Percentiles rank a stretch among this genome's conserved stretches.
phyloP scores from a whole-genome alignment of 441 rosid species.

The Pelargonium fulgidum region DNA sequence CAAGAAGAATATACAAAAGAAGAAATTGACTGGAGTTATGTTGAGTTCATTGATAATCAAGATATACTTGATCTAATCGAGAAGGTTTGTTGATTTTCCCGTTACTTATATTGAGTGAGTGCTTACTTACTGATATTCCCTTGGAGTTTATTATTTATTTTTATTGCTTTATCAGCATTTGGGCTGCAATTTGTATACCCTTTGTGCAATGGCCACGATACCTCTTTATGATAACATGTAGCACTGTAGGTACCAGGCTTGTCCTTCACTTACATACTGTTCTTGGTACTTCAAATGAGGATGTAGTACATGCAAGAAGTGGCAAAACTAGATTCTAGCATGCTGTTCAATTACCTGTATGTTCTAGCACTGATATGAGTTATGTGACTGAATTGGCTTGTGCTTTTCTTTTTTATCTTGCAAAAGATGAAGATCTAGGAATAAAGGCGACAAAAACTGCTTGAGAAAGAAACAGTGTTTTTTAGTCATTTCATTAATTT shows the following conservation, averaged over 20 bases:
- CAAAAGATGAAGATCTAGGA: not conserved
- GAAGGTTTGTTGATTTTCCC: slow-evolving; percentile 31
- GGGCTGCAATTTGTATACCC: not conserved
- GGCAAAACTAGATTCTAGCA: no score
- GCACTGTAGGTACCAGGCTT: not conserved
- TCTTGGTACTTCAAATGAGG: not conserved
- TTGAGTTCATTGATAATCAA: slow-evolving; percentile 67
- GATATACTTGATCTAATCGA: slow-evolving; percentile 73
- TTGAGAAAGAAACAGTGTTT: not conserved
- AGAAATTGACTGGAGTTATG: slow-evolving; percentile 77
- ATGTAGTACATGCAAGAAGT: no score
- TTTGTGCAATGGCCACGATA: not conserved
- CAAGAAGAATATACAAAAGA: slow-evolving; percentile 76
- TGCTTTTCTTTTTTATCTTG: not conserved
- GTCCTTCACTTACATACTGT: not conserved
- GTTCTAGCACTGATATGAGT: no score
- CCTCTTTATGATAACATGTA: not conserved
- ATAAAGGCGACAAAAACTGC: not conserved
- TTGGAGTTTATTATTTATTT: not conserved
- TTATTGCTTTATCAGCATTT: not conserved
- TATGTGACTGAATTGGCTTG: not conserved
- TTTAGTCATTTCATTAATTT: not conserved
- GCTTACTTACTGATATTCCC: slow-evolving; percentile 2
- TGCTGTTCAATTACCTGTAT: no score
- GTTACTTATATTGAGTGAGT: slow-evolving; percentile 3